phyloP scores from a whole-genome alignment of 495 filamentous ascomycete species.

The Polyplosphaeria fusca region DNA sequence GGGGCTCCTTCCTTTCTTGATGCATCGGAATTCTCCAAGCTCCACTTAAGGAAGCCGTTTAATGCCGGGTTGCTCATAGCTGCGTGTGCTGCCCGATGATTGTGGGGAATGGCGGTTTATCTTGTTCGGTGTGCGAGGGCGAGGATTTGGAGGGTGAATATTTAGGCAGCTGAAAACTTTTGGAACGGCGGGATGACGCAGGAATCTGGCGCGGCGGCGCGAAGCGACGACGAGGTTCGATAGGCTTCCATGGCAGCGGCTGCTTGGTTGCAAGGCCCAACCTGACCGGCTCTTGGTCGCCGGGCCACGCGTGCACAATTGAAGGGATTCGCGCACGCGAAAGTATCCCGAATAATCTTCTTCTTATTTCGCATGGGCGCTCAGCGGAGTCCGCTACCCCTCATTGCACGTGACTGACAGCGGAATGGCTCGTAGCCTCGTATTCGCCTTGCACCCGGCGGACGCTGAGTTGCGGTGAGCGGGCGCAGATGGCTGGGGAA shows the following conservation, averaged over 20 bases:
- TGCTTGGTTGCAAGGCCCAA: too few species aligned
- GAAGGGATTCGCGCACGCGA: too few species aligned
- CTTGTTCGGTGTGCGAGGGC: too few species aligned
- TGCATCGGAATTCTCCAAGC: constrained; percentile 71
- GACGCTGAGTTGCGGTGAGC: constrained; percentile 31
- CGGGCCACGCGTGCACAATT: too few species aligned
- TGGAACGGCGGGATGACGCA: constrained; percentile 5
- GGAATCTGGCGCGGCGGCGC: constrained; percentile 1
- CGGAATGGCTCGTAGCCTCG: constrained; percentile 7
- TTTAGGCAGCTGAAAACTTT: constrained; percentile 22
- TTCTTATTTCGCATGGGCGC: too few species aligned
- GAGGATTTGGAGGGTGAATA: constrained; percentile 1
- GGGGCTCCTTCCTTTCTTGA: constrained; percentile 39
- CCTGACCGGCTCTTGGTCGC: too few species aligned
- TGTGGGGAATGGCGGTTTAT: not conserved
- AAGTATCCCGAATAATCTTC: too few species aligned
- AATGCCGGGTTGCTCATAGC: constrained; percentile 55
- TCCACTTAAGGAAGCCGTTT: constrained; percentile 89
- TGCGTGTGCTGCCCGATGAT: not conserved
- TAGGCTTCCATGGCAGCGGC: constrained; percentile 7
- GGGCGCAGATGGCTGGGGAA: constrained; percentile 27
- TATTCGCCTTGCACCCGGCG: constrained; percentile 3
- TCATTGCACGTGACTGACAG: constrained; percentile 30
- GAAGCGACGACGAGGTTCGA: constrained; percentile 17
- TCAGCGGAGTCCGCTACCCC: constrained; percentile 20